Base-by-base conservation (phyloP, 2,329 filamentous ascomycete genomes). In the Podosphaera aphanis region DNA sequence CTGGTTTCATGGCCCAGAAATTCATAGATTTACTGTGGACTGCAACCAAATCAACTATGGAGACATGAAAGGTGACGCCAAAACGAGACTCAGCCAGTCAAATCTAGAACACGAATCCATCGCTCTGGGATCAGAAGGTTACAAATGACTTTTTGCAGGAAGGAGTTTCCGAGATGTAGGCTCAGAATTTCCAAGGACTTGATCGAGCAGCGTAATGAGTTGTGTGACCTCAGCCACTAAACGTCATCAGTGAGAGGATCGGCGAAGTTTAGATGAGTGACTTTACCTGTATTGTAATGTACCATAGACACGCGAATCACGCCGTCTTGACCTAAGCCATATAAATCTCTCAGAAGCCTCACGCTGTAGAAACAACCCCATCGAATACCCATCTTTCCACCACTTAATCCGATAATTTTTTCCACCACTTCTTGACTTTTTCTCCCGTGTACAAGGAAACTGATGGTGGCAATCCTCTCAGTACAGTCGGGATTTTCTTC, bases 321-420 rank as follows among this genome's bases (percentile, higher is more conserved):
- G 0, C 77, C 79, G 51, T 80, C 68, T 7, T 69, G 64, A 0
- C 64, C 67, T 43, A 80, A 59, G 0, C 66, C 66, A 33, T 83
- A 56, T 0, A 80, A 62, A 1, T 78, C 71, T 48, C 71, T 63
- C 11, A 71, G 64, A 50, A 83, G 56, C 15, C 78, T 63, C 52
- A 78, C 71, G 11, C 71, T 75, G 59, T 83, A 83, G 53, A 83
- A 82, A 39, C 70, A 65, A 0, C 79, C 79, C 68, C 70, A 79
- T 42, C 77, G 63, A 49, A 81, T 72, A 0, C 74, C 77, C 58
- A 72, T 74, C n/a, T 53, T 45, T 5, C 56, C 56, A 18, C 68
- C 61, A 1, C 69, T 71, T 18, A 64, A 63, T 37, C 63, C 63
- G 60, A 83, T 77, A 1, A 80, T 69, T 13, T 66, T 65, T 50